Base-by-base conservation (phyloP, 768 basidiomycete genomes). In the Tylopilus balloui region DNA sequence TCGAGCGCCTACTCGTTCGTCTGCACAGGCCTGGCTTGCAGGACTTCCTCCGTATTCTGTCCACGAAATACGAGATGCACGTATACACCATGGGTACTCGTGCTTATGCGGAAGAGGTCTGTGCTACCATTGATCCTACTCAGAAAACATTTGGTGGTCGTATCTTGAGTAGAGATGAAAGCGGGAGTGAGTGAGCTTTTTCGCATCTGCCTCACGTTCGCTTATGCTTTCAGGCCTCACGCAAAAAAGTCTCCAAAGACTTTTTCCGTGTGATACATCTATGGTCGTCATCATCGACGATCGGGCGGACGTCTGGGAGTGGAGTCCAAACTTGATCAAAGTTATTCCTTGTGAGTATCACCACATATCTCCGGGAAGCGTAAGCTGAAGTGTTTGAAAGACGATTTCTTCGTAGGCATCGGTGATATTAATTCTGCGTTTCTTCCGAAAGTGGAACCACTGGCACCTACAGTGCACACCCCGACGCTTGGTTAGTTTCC, bases 251-350 rank as follows among this genome's bases (percentile, higher is more conserved):
- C 69, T 99, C 20, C 84, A 92, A 64, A 78, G 96, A 24, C 70
- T 99, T 41, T 99, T 99, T 64, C 96, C 96, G 6, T 92, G 90
- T 48, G 95, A 98, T 69, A 92, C 90, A 32, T 92, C 91, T 21
- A 99, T 96, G 95, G 95, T 98, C 1, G 95, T 98, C 57, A 89
- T 99, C 58, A 98, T 99, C 50, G 96, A 99, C 68, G 96, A 99
- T 70, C 84, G 96, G 21, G 88, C 92, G 4, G 96, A 99, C 63
- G 95, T 99, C 27, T 99, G 96, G 96, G 90, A 92, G 61, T 92
- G 92, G 81, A 89, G 89, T 61, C 92, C 94, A 2, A 97, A 99
- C 69, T 76, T 99, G 32, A 79, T 98, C 64, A 95, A 97, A 74
- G 95, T 98, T 50, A 81, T 97, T 20, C 95, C 95, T 47, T 99